A percentile compares a stretch with the other conserved stretches of the same genome.
Evolutionary conservation across 208 protist genomes (phyloP).

Genomic region (Leishmania martiniquensis): DNA sequence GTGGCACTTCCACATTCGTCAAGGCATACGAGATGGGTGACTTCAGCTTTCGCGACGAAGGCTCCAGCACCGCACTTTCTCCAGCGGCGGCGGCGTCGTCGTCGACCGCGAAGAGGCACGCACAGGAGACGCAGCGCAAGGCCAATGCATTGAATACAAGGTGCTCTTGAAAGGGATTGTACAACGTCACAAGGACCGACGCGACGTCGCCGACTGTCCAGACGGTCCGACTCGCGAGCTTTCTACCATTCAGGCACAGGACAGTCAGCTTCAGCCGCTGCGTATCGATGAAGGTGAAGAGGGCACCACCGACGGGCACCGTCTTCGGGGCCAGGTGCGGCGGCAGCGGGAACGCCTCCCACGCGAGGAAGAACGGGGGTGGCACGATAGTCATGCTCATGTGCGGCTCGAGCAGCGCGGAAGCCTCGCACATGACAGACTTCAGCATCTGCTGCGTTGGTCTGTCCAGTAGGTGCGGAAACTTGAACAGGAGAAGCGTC

Average conservation of each 20-base stretch:
- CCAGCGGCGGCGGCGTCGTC: background rate
- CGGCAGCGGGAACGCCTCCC: constrained; percentile 78
- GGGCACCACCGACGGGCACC: constrained; percentile 71
- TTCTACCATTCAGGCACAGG: constrained; percentile 78
- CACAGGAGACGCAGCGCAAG: constrained; percentile 48
- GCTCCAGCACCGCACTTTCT: background rate
- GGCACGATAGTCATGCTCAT: constrained; percentile 28
- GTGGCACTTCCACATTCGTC: constrained; percentile 50
- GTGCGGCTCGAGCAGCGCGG: constrained; percentile 36
- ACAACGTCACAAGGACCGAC: constrained; percentile 69
- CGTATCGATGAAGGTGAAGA: constrained; percentile 93
- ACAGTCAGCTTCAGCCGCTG: constrained; percentile 82
- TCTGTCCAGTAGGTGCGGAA: constrained; percentile 53
- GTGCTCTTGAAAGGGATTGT: constrained; percentile 63
- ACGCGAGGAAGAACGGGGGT: constrained; percentile 65
- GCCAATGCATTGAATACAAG: constrained; percentile 57
- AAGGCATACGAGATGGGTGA: constrained; percentile 73
- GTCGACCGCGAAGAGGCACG: background rate
- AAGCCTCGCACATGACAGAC: constrained; percentile 37
- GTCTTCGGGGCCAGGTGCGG: constrained; percentile 82
- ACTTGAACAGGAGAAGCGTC: constrained; percentile 75
- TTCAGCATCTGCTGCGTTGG: constrained; percentile 48
- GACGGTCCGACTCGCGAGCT: constrained; percentile 71
- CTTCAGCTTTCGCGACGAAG: constrained; percentile 4
- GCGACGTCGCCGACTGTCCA: constrained; percentile 86